Base-by-base conservation (phyloP, 176 grass and related monocot genomes). In the Oryza meyeriana region DNA sequence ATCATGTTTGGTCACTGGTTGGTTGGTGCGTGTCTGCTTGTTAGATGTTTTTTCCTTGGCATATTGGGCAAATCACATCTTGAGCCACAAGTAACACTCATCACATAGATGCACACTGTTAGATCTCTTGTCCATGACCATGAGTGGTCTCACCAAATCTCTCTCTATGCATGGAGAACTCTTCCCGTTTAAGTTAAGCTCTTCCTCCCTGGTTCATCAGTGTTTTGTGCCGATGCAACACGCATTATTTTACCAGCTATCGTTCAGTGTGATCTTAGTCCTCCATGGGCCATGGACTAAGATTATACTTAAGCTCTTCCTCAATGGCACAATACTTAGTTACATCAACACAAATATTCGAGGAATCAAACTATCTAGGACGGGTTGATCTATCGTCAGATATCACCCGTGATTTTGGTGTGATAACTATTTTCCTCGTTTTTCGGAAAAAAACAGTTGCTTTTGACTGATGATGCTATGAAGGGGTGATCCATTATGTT, bases 71-170 rank as follows among this genome's bases (percentile, higher is more conserved):
- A 72, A 7, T 29, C 17, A 61, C 10, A 17, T 20, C 48, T 62
- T 81, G 63, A 36, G 6, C 39, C 39, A 77, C 52, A 87, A 70
- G 85, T 4, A 62, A 47, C 48, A 82, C 72, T 71, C 64, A 76
- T 66, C 5, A 59, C 34, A 20, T 18, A 16, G 31, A 39, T 33
- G 27, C 45, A 58, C 71, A 44, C 22, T 59, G 30, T 47, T 16
- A 75, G 0, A 30, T 24, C 35, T 24, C 35, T 59, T 81, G 28
- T 59, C 26, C 71, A 76, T 48, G 35, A 61, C 0, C 71, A 76
- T 48, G 47, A 61, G 45, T 61, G 28, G 47, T 32, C 42, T 35
- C 63, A 59, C 70, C 85, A 26, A 39, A 81, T 81, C 12, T 34
- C 33, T 44, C 1, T 34, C 1, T 42, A 7, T 55, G 16, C 5